These are phyloP conservation scores for Blastocystis sp. DNA, from an alignment of 352 stramenopile genomes.

Conservation along the genomic window DNA sequence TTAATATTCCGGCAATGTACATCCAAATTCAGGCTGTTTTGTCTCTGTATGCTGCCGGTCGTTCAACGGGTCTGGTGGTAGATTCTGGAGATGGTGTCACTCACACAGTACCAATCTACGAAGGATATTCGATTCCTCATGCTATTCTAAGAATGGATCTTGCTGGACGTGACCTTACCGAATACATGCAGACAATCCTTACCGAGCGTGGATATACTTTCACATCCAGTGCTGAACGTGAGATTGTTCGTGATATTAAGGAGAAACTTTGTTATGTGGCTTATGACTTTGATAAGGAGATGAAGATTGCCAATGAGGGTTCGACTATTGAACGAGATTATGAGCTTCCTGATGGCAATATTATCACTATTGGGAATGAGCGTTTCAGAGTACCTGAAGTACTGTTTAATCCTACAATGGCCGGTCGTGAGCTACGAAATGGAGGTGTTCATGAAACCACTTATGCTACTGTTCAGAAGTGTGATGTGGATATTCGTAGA, in stretches of 20 bases:
- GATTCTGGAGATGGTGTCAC: slow-evolving; percentile 80
- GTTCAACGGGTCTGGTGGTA: slow-evolving; percentile 78
- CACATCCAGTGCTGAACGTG: slow-evolving; percentile 83
- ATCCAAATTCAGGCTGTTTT: slow-evolving; percentile 83
- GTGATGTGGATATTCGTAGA: slow-evolving; percentile 81
- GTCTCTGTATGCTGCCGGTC: slow-evolving; percentile 78
- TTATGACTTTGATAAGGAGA: slow-evolving; percentile 82
- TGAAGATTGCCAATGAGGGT: slow-evolving; percentile 81
- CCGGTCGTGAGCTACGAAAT: slow-evolving; percentile 74
- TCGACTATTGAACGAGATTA: slow-evolving; percentile 86
- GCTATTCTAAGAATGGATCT: slow-evolving; percentile 82
- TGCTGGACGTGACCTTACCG: slow-evolving; percentile 79
- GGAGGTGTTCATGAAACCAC: slow-evolving; percentile 80
- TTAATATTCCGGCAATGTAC: slow-evolving; percentile 92
- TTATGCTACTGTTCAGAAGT: slow-evolving; percentile 82
- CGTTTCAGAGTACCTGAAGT: slow-evolving; percentile 86
- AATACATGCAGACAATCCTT: slow-evolving; percentile 92
- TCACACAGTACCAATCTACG: slow-evolving; percentile 84
- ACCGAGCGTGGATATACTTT: slow-evolving; percentile 85
- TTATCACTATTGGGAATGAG: slow-evolving; percentile 91
- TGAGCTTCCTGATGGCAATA: slow-evolving; percentile 90
- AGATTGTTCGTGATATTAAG: slow-evolving; percentile 94
- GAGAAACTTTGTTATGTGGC: slow-evolving; percentile 90
- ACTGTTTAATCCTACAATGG: slow-evolving; percentile 87
- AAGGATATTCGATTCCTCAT: slow-evolving; percentile 81